Evolutionary conservation across 2,329 filamentous ascomycete species (phyloP).

Genomic region (Shiraia bambusicola): DNA sequence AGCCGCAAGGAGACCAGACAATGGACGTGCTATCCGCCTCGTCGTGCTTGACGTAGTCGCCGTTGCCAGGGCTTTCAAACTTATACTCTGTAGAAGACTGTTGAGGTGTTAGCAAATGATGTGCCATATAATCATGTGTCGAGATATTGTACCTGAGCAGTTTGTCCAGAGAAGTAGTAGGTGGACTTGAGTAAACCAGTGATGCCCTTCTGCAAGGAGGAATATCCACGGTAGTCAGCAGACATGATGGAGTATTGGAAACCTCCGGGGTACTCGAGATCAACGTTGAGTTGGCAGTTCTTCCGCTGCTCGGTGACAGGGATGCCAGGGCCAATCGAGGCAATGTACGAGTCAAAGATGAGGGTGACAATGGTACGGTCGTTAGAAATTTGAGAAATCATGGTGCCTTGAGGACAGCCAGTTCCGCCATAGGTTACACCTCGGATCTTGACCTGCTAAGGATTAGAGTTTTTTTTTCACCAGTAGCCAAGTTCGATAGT

Average conservation of each 20-base stretch:
- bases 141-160: constrained; percentile 40
- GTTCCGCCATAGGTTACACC: constrained; percentile 51
- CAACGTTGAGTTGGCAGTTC: constrained; percentile 58
- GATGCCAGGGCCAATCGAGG: constrained; percentile 51
- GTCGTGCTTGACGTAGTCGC: constrained; percentile 45
- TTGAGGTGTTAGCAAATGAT: constrained; percentile 6
- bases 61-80: constrained; percentile 44
- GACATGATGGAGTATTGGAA: constrained; percentile 57
- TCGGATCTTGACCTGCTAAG: constrained; percentile 44
- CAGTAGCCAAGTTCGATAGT: neutral
- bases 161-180: constrained; percentile 57
- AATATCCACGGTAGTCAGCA: constrained; percentile 57
- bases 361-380: constrained; percentile 53
- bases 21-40: constrained; percentile 48
- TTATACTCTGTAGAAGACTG: constrained; percentile 42
- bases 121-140: neutral
- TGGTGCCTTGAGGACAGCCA: constrained; percentile 50
- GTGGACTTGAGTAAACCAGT: constrained; percentile 54
- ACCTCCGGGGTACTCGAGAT: constrained; percentile 54
- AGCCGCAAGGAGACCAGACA: constrained; percentile 57
- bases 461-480: constrained; percentile 18
- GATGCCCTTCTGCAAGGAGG: constrained; percentile 49
- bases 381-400: constrained; percentile 47
- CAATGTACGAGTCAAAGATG: constrained; percentile 56
- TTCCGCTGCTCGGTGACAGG: constrained; percentile 50